Evolutionary conservation across 2,329 filamentous ascomycete genomes (phyloP), one percentile per base, ranked within the genome.

Genomic region (Sclerotinia spermophila): DNA sequence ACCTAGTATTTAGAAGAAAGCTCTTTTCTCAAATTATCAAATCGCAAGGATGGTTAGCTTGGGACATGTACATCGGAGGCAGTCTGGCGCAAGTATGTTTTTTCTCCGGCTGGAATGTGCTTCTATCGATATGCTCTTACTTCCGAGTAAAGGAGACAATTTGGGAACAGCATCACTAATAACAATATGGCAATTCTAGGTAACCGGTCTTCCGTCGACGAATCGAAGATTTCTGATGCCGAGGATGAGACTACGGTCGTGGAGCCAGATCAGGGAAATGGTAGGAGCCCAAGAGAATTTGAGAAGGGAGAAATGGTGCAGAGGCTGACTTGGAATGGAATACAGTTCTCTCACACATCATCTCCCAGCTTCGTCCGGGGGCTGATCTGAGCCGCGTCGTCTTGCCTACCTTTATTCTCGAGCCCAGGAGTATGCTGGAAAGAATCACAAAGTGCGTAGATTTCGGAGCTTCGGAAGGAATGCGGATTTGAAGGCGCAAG

Each of bases 381-480:
- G 96, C 96, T 77, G 96, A 99, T 81, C 85, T 99, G 76, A 97
- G 94, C 82, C 89, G 95, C 77, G 94, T 99, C 73, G 95, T 96
- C 48, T 85, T 99, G 70, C 96, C 96, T 55, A 99, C 96, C 62
- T 99, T 99, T 81, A 99, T 99, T 78, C 89, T 99, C 76, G 96
- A 99, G 82, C 96, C 96, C 35, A 90, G 94, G 79, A 97, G 94
- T 77, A 99, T 99, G 96, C 84, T 99, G 77, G 96, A 99, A 83
- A 89, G 96, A 77, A 99, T 99, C 80, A 99, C 96, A 78, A 99
- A 99, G 94, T 97, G 84, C 75, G 89, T 83, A 35, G 19, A 35
- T 21, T 21, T 33, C 55, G 55, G 35, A 27, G n/a, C 42, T 59
- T 48, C 55, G 66, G 55, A 40, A 51, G 56, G 17, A 21, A n/a